Evolutionary conservation across 345 rosid species (phyloP), one percentile per base, ranked within the genome.

Genomic region (Isatis tinctoria): DNA sequence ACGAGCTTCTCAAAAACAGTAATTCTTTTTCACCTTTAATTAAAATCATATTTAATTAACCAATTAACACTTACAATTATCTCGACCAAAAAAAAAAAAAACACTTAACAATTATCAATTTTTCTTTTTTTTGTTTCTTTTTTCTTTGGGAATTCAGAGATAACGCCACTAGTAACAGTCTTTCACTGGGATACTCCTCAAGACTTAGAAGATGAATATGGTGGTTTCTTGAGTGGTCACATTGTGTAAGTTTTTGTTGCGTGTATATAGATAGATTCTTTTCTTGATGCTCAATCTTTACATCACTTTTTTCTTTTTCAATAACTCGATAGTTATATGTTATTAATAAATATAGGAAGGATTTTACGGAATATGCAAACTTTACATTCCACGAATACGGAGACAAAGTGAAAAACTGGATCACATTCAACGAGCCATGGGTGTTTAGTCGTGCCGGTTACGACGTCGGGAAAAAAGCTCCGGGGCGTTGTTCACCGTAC

Each of bases 1-100:
- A 83, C 32, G 85, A 82, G 65, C 86, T 85, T 63, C 73, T 85
- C 6, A 74, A 73, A 44, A 78, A 85, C 17, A 79, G 73, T 78
- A 53, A 77, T 10, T 9, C n/a, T 0, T 13, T 10, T 18, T 8
- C 3, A 1, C 12, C 27, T 9, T 1, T 7, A 10, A n/a, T n/a
- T n/a, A 49, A 67, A 17, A 47, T 4, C 17, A 17, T 8, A 47
- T 47, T 47, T 17, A 17, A 16, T 44, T 44, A 35, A n/a, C n/a
- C n/a, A n/a, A n/a, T n/a, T n/a, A n/a, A n/a, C n/a, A n/a, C n/a
- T n/a, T n/a, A n/a, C n/a, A n/a, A n/a, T n/a, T n/a, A n/a, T n/a
- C n/a, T n/a, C n/a, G n/a, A n/a, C n/a, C n/a, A n/a, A n/a, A n/a
- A n/a, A n/a, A n/a, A n/a, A n/a, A n/a, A n/a, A n/a, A n/a, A n/a